Evolutionary conservation across 345 rosid species (phyloP).

Genomic region (Acer saccharum): DNA sequence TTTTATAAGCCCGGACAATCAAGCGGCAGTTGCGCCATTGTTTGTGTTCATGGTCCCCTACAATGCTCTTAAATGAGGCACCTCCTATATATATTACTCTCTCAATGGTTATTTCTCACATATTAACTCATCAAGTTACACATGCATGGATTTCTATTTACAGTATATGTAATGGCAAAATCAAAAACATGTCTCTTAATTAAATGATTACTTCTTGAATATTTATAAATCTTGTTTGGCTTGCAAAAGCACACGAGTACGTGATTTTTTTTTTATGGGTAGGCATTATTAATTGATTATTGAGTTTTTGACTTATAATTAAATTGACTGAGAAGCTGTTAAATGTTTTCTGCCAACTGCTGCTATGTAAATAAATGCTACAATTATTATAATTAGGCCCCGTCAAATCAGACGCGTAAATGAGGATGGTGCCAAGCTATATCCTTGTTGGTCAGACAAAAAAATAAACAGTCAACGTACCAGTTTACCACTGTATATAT

Average conservation of each 20-base stretch:
- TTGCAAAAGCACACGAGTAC: too few species aligned
- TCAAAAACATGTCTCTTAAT: too few species aligned
- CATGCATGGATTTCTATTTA: too few species aligned
- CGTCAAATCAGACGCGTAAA: not conserved
- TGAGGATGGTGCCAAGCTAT: too few species aligned
- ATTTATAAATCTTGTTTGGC: too few species aligned
- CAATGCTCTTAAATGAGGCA: not conserved
- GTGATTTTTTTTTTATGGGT: too few species aligned
- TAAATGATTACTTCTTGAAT: too few species aligned
- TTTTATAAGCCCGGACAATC: too few species aligned
- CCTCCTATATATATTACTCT: too few species aligned
- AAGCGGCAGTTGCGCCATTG: not conserved
- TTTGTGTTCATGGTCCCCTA: not conserved
- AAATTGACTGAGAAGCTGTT: not conserved
- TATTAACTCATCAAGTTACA: too few species aligned
- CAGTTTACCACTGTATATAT: not conserved
- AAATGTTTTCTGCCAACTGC: not conserved
- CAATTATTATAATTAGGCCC: not conserved
- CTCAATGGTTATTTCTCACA: too few species aligned
- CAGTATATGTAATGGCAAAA: too few species aligned
- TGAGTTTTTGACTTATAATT: not conserved
- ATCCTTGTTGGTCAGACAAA: not conserved
- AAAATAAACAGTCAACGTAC: not conserved
- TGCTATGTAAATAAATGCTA: not conserved
- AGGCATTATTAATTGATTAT: not conserved